These are phyloP conservation scores for Amanita rimosa DNA, from an alignment of 768 basidiomycete genomes.

Conservation along the genomic window DNA sequence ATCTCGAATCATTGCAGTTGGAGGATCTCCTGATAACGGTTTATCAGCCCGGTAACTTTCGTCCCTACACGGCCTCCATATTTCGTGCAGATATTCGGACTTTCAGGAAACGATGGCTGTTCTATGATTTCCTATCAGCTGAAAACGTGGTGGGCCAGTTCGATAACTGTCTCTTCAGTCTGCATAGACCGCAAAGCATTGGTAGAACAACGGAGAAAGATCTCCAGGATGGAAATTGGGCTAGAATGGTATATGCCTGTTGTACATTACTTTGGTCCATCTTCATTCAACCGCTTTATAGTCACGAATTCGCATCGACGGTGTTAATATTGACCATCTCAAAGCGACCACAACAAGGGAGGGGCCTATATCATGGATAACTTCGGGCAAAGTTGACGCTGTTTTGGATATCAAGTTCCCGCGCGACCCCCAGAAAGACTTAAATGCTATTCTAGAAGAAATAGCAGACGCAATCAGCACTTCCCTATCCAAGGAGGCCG, in stretches of 20 bases:
- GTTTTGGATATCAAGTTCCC: slow-evolving; percentile 98
- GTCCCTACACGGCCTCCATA: slow-evolving; percentile 86
- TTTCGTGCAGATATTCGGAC: slow-evolving; percentile 83
- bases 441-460: slow-evolving; percentile 81
- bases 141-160: slow-evolving; percentile 96
- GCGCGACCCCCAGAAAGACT: slow-evolving; percentile 56
- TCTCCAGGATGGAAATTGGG: slow-evolving; percentile 73
- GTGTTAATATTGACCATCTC: slow-evolving; percentile 91
- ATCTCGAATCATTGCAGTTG: slow-evolving; percentile 78
- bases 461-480: slow-evolving; percentile 83
- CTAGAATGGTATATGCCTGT: slow-evolving; percentile 66
- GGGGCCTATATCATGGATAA: slow-evolving; percentile 96
- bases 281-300: slow-evolving; percentile 16
- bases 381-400: slow-evolving; percentile 91
- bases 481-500: slow-evolving; percentile 30
- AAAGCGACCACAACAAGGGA: slow-evolving; percentile 73
- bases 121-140: slow-evolving; percentile 90
- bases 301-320: slow-evolving; percentile 95
- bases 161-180: slow-evolving; percentile 93
- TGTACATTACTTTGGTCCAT: not conserved
- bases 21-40: slow-evolving; percentile 93
- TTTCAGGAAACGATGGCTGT: slow-evolving; percentile 89
- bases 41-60: slow-evolving; percentile 86
- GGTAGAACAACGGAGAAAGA: slow-evolving; percentile 85
- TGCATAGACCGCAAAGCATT: slow-evolving; percentile 94